Evolutionary conservation across 768 basidiomycete genomes (phyloP).

Genomic region (Russula lepida): DNA sequence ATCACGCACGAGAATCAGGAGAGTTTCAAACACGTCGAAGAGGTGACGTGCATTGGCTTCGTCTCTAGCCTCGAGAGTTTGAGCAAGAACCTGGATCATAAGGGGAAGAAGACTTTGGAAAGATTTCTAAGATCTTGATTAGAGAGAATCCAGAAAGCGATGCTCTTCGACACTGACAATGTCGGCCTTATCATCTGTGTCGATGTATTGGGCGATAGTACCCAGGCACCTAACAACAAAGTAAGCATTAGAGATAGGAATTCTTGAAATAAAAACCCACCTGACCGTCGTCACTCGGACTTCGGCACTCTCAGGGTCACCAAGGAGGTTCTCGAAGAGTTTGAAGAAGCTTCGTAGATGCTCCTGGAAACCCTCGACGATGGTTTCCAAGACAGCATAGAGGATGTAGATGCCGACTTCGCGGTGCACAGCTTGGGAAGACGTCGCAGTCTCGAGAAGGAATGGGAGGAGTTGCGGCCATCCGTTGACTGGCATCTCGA

Average conservation of each 20-base stretch:
- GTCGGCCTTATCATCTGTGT: constrained; percentile 76
- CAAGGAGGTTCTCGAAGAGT: constrained; percentile 63
- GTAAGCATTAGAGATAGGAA: neutral
- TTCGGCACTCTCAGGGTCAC: constrained; percentile 79
- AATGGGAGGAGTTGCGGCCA: constrained; percentile 89
- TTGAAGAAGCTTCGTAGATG: constrained; percentile 68
- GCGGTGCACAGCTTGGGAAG: constrained; percentile 62
- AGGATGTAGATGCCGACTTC: constrained; percentile 90
- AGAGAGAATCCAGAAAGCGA: neutral
- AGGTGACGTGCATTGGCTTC: constrained; percentile 78
- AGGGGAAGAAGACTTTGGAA: constrained; percentile 82
- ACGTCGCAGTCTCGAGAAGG: constrained; percentile 69
- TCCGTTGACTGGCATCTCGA: constrained; percentile 69
- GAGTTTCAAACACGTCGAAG: constrained; percentile 93
- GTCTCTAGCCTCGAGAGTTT: constrained; percentile 70
- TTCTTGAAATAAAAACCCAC: constrained; percentile 31
- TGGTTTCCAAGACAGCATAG: constrained; percentile 84
- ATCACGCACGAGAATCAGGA: constrained; percentile 73
- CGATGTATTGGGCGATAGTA: constrained; percentile 88
- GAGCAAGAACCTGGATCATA: constrained; percentile 85
- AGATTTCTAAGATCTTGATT: constrained; percentile 45
- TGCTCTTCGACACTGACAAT: constrained; percentile 49
- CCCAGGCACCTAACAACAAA: constrained; percentile 59
- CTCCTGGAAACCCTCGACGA: constrained; percentile 82
- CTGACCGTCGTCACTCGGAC: constrained; percentile 86